Evolutionary conservation across 2,329 filamentous ascomycete species (phyloP).

Genomic region (Diplocarpon rosae): DNA sequence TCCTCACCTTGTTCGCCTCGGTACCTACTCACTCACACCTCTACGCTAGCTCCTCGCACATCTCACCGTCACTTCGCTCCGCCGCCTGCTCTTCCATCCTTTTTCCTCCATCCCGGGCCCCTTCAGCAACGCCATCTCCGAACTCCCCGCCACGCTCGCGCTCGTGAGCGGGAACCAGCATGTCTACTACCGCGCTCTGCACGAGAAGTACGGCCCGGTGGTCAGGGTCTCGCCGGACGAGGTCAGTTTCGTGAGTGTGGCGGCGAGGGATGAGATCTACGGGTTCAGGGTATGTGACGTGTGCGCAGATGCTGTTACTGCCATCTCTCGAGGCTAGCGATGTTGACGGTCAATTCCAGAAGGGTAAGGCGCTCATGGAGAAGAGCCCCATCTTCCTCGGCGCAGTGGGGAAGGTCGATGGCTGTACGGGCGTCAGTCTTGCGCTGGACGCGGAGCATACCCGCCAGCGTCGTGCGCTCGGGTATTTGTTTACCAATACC

Average conservation of each 20-base stretch:
- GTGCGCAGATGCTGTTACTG: background rate
- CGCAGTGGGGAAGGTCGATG: conserved; percentile 1
- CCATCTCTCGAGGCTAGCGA: too few relatives aligned
- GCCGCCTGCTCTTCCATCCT: background rate
- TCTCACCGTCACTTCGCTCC: too few relatives aligned
- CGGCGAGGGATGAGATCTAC: conserved; percentile 14
- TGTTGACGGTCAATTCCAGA: background rate
- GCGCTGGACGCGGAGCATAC: background rate
- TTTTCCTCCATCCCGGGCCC: background rate
- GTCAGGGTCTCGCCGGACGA: background rate
- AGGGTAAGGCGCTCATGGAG: background rate
- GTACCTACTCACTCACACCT: too few relatives aligned
- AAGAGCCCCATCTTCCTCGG: conserved; percentile 7
- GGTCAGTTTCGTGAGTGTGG: background rate
- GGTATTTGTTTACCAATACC: background rate
- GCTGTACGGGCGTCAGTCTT: conserved; percentile 5
- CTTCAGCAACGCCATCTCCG: background rate
- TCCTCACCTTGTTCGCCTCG: too few relatives aligned
- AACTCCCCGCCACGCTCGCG: background rate
- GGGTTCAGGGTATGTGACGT: conserved; percentile 13
- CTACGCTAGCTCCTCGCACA: too few relatives aligned
- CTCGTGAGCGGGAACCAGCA: conserved; percentile 1
- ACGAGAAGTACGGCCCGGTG: conserved; percentile 1
- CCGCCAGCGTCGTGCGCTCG: conserved; percentile 1
- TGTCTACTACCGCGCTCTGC: background rate